phyloP scores from a whole-genome alignment of 768 basidiomycete genomes.

The Saitozyma podzolica region DNA sequence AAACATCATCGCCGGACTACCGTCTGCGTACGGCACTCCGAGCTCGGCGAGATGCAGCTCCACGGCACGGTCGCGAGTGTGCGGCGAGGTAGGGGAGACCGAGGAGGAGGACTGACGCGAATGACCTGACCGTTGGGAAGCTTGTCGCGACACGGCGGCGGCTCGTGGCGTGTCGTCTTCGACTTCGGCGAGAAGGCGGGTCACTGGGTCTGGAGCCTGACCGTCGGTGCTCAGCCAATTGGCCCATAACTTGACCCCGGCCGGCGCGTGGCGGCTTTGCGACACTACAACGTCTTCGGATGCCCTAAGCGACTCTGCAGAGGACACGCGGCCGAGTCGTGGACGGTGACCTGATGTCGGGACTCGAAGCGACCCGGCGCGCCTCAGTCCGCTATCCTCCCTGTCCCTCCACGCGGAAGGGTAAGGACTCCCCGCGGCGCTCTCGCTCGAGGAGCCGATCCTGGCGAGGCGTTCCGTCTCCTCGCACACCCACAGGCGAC shows the following conservation, averaged over 20 bases:
- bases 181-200: too few species aligned
- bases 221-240: conserved; percentile 15
- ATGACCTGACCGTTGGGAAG: too few species aligned
- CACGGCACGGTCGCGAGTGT: too few species aligned
- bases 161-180: too few species aligned
- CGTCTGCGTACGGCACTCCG: conserved; percentile 25
- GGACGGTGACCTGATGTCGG: conserved; percentile 19
- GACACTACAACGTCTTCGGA: conserved; percentile 21
- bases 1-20: conserved; percentile 30
- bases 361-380: conserved; percentile 38
- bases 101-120: too few species aligned
- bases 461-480: conserved; percentile 44
- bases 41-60: too few species aligned
- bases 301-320: conserved; percentile 33
- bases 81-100: too few species aligned
- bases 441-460: conserved; percentile 22
- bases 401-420: conserved; percentile 31
- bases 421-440: conserved; percentile 24
- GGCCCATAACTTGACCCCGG: conserved; percentile 32
- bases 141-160: too few species aligned
- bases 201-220: too few species aligned
- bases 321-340: conserved; percentile 29
- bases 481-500: conserved; percentile 54
- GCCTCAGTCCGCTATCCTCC: conserved; percentile 19
- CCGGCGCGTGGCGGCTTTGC: conserved; percentile 15